phyloP scores from a whole-genome alignment of 2,329 filamentous ascomycete genomes.

The Beauveria australis region DNA sequence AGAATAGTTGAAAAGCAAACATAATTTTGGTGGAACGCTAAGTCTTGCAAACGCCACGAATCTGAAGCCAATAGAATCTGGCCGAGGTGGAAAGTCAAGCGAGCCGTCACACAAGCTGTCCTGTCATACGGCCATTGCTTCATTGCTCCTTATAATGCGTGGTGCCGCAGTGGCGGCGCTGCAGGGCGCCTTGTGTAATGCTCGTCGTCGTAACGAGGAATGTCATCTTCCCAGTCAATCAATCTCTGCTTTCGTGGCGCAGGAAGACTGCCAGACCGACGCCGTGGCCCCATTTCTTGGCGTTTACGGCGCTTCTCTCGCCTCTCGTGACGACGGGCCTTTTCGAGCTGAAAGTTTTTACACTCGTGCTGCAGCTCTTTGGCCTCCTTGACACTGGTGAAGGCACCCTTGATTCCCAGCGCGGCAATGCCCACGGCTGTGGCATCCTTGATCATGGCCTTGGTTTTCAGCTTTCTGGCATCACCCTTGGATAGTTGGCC shows the following conservation, averaged over 20 bases:
- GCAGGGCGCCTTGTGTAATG: constrained; percentile 26
- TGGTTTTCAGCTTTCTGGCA: constrained; percentile 49
- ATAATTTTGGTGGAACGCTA: constrained; percentile 9
- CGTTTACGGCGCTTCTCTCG: constrained; percentile 24
- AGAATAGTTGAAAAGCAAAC: neutral
- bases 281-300: constrained; percentile 26
- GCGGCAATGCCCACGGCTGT: constrained; percentile 52
- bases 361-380: constrained; percentile 41
- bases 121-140: neutral
- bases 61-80: neutral
- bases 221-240: constrained; percentile 31
- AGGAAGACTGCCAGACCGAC: constrained; percentile 37
- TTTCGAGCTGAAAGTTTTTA: constrained; percentile 41
- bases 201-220: constrained; percentile 37
- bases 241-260: constrained; percentile 31
- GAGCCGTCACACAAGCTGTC: neutral
- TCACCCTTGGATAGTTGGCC: constrained; percentile 42
- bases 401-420: constrained; percentile 48
- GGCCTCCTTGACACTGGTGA: constrained; percentile 48
- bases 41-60: neutral
- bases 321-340: constrained; percentile 39
- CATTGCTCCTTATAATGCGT: neutral
- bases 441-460: constrained; percentile 48
- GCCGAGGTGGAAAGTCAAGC: neutral
- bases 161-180: neutral